Percentiles rank a stretch among this genome's conserved stretches.
These are phyloP conservation scores for Picocystis sp. DNA, from an alignment of 163 green algal species.

Conservation along the genomic window DNA sequence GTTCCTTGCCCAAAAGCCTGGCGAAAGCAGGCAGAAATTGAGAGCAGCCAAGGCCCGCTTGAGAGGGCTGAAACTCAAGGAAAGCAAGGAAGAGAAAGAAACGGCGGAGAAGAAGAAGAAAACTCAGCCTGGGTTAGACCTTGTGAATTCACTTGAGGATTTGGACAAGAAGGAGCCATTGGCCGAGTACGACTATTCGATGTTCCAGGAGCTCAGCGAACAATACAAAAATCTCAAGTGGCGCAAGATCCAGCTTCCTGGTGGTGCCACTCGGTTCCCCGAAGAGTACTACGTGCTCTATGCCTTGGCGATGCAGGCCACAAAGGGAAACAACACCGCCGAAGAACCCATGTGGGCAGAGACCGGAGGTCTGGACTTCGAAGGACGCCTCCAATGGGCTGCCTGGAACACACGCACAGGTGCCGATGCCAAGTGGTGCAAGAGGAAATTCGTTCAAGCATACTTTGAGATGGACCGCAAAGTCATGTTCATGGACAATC, in stretches of 20 bases:
- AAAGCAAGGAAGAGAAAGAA: slow-evolving; percentile 11
- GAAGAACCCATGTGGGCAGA: slow-evolving; percentile 91
- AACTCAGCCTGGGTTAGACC: slow-evolving; percentile 5
- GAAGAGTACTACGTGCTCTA: slow-evolving; percentile 76
- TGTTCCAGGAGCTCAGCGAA: slow-evolving; percentile 41
- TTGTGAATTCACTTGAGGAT: slow-evolving; percentile 3
- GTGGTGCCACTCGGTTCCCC: slow-evolving; percentile 73
- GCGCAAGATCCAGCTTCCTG: slow-evolving; percentile 73
- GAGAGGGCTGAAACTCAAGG: slow-evolving; percentile 7
- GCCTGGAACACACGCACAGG: slow-evolving; percentile 58
- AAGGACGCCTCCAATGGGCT: slow-evolving; percentile 46
- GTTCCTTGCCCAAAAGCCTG: slow-evolving; percentile 49
- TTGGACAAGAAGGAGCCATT: slow-evolving; percentile 3
- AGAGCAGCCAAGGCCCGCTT: slow-evolving; percentile 27
- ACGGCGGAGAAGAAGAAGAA: slow-evolving; percentile 29
- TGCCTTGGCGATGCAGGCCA: slow-evolving; percentile 38
- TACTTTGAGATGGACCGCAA: slow-evolving; percentile 65
- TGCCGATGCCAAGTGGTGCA: slow-evolving; percentile 32
- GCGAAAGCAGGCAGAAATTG: slow-evolving; percentile 60
- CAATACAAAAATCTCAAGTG: slow-evolving; percentile 74
- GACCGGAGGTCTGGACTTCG: slow-evolving; percentile 81
- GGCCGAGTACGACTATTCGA: slow-evolving; percentile 37
- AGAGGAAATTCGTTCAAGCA: slow-evolving; percentile 48
- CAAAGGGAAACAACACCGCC: slow-evolving; percentile 47
- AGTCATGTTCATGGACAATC: slow-evolving; percentile 56